Percentiles rank a stretch among this genome's conserved stretches.
These are phyloP conservation scores for Exophiala sideris DNA, from an alignment of 2,329 filamentous ascomycete species.

Conservation along the genomic window DNA sequence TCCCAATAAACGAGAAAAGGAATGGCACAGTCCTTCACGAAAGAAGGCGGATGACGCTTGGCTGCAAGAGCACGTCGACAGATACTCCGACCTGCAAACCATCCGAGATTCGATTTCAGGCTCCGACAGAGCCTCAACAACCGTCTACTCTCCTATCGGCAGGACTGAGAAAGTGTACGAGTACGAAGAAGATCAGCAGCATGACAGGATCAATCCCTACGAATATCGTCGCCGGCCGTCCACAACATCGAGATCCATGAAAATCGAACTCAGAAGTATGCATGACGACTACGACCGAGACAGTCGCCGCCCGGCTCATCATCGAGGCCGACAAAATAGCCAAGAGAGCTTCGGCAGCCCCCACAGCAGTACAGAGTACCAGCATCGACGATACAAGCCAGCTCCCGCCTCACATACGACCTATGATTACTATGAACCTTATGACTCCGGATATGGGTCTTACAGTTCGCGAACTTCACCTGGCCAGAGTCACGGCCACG, in stretches of 20 bases:
- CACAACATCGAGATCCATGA: slow-evolving; percentile 6
- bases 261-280: slow-evolving; percentile 17
- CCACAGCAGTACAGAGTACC: slow-evolving; percentile 18
- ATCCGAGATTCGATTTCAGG: slow-evolving; percentile 19
- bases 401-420: slow-evolving; percentile 14
- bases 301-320: slow-evolving; percentile 5
- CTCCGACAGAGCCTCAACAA: slow-evolving; percentile 9
- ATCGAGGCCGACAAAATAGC: slow-evolving; percentile 22
- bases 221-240: slow-evolving; percentile 8
- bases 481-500: slow-evolving; percentile 4
- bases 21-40: slow-evolving; percentile 24
- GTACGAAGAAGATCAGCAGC: slow-evolving; percentile 9
- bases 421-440: slow-evolving; percentile 16
- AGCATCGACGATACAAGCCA: slow-evolving; percentile 14
- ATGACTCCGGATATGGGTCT: slow-evolving; percentile 25
- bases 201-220: slow-evolving; percentile 2
- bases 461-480: slow-evolving; percentile 19
- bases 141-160: slow-evolving; percentile 3
- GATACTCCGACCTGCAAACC: slow-evolving; percentile 22
- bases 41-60: slow-evolving; percentile 26
- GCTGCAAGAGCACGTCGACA: slow-evolving; percentile 26
- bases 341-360: slow-evolving; percentile 24
- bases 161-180: slow-evolving; percentile 6
- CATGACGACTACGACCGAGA: slow-evolving; percentile 8
- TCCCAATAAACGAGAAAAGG: slow-evolving; percentile 22